Evolutionary conservation across 805 yeast genomes (phyloP), one percentile per base, ranked within the genome.

Genomic region (Lipomyces kockii): DNA sequence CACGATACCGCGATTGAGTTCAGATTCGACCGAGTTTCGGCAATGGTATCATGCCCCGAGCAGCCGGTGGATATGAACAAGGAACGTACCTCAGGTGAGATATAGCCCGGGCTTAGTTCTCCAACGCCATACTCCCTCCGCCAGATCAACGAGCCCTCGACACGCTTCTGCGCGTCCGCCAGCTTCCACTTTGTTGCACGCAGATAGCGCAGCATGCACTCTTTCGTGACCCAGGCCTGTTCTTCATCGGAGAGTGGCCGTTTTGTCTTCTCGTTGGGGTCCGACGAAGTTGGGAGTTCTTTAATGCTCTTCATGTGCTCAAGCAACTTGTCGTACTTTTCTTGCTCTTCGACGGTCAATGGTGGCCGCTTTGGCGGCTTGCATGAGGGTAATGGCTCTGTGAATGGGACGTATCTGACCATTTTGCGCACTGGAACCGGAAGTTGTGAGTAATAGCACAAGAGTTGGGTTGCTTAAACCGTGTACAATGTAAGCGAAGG

Each of bases 171-270:
- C 52, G 96, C 90, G 12, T 89, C 91, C 35, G 83, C 78, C 0
- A 83, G 83, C 37, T 85, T 83, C 99, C 99, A 95, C 77, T 92
- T 94, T 29, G 97, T 90, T 29, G 99, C 99, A 64, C 98, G 85
- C 64, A 94, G 80, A 77, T 95, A 95, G 76, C 99, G 85, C 74
- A 92, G 79, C 66, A 95, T 83, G 77, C 99, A 95, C 77, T 95
- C 99, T 74, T 89, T 85, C 1, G 98, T 90, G 64, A 95, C 82
- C 99, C 99, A 95, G 0, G 97, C 89, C 77, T 87, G 89, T 78
- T 95, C 99, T 57, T 80, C 80, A 25, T 76, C 80, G 65, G 76
- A 76, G 57, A 83, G 75, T 1, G 83, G 79, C 54, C 76, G 76
- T n/a, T 77, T 77, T 1, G 77, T 76, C 27, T 78, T 78, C 39